Evolutionary conservation across 2,329 filamentous ascomycete genomes (phyloP), one percentile per base, ranked within the genome.

Genomic region (Aspergillus viridinutans): DNA sequence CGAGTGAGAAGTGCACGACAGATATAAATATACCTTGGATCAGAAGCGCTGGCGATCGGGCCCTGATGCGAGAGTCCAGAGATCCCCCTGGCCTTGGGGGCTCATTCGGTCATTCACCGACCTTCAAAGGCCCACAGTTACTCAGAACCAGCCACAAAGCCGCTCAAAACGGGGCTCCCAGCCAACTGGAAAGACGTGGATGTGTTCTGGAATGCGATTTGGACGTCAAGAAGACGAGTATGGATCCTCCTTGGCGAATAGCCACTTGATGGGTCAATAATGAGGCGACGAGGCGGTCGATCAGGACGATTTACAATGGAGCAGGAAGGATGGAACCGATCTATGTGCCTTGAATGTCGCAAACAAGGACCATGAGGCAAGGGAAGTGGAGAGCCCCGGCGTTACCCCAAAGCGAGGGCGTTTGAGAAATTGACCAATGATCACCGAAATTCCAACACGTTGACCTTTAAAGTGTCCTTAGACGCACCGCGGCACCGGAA

Each of bases 171-270:
- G 47, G 50, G 32, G 50, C 50, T 29, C 38, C 57, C 53, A 53
- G 49, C 42, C 56, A 58, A 49, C 54, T 47, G 59, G 57, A 53
- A 57, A 40, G 56, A 53, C 48, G 57, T 53, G 50, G 58, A 58
- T 61, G 56, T 32, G 48, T 64, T 67, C 63, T 67, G 58, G 64
- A 66, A 67, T 59, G 53, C 54, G 56, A 58, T 55, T 61, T 52
- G 55, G 59, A 61, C 32, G 53, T 56, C 57, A 62, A 64, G 59
- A 63, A 59, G 65, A 61, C 52, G 49, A 56, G 61, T 21, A 49
- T 42, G 57, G 52, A 53, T 54, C 54, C 61, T 67, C 57, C 62
- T 63, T 65, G 63, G 65, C 52, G 58, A 57, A 52, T 47, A 54
- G 52, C 20, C 12, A 23, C 38, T 38, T 28, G 32, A 40, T 56